Evolutionary conservation across 139 green algal species (phyloP).

Genomic region (Pleodorina starrii): DNA sequence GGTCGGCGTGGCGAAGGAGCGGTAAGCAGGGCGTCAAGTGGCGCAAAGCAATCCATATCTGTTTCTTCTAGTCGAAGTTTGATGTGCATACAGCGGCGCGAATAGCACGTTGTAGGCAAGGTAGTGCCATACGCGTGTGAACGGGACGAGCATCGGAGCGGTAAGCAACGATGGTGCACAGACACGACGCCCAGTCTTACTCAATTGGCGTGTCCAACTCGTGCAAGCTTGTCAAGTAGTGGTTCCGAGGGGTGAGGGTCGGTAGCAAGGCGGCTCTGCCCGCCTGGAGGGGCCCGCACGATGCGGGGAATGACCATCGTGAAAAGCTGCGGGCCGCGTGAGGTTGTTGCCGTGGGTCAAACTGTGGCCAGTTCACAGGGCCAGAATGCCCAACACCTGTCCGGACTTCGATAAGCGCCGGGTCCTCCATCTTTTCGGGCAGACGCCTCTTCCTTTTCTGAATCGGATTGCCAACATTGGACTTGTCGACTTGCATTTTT

Average conservation of each 20-base stretch:
- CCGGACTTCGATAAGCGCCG: neutral
- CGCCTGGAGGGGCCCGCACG: neutral
- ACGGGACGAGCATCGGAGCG: too few relatives aligned
- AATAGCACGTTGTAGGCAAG: too few relatives aligned
- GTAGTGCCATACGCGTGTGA: too few relatives aligned
- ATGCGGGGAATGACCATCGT: neutral
- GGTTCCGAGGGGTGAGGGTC: conserved; percentile 22
- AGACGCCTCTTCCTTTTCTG: neutral
- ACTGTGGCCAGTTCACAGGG: conserved; percentile 14
- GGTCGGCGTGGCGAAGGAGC: too few relatives aligned
- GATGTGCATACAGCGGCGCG: too few relatives aligned
- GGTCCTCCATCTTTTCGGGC: neutral
- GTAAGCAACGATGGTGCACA: too few relatives aligned
- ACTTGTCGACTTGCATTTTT: too few relatives aligned
- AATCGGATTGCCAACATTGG: neutral
- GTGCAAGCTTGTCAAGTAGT: neutral
- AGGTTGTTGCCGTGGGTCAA: neutral
- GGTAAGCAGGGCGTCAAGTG: too few relatives aligned
- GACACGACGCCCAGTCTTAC: too few relatives aligned
- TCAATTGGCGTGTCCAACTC: neutral
- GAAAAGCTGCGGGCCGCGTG: neutral
- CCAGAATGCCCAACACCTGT: neutral
- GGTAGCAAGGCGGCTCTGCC: neutral
- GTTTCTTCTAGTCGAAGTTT: too few relatives aligned
- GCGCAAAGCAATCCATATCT: too few relatives aligned